Evolutionary conservation across 768 basidiomycete genomes (phyloP), one percentile per base, ranked within the genome.

Genomic region (Suillus occidentalis): DNA sequence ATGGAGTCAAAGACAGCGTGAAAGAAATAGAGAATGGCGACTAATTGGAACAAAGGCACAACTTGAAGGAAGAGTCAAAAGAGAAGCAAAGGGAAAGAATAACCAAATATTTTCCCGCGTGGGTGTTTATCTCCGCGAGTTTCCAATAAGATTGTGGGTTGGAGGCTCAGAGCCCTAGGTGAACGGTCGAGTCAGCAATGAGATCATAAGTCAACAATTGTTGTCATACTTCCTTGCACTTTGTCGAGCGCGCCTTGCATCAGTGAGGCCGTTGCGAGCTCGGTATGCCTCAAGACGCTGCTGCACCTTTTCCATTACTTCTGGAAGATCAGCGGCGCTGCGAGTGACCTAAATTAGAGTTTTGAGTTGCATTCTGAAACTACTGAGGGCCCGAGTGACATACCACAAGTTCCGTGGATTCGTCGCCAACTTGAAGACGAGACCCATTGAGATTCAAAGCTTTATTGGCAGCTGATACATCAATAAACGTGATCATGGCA

Each of bases 401-500:
- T 6, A 34, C 37, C 40, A 9, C 39, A 5, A 76, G 81, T 62
- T 71, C 87, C 87, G 34, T 81, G 72, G 20, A 87, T 71, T 53
- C 37, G 25, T 72, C 61, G 59, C 71, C 73, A 12, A 79, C 83
- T 9, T 75, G 70, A 37, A 89, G 71, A 7, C 53, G 40, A 8
- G 65, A 70, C 0, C 80, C 81, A 61, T 80, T 75, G 31, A 83
- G 69, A 13, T 66, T 63, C 59, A 87, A 71, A 14, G 88, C 88
- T 53, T 69, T 76, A 28, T 64, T 67, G 3, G 80, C 82, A 42
- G 80, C 79, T 6, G 61, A 55, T 37, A 75, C 66, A 20, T 79
- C 73, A 0, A 58, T 69, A 66, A 87, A 89, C 22, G 80, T 73
- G 6, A 89, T 67, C 6, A 80, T 79, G 25, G 85, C 89, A 66